Evolutionary conservation across 768 basidiomycete species (phyloP), one percentile per base, ranked within the genome.

Genomic region (Auricularia sp.): DNA sequence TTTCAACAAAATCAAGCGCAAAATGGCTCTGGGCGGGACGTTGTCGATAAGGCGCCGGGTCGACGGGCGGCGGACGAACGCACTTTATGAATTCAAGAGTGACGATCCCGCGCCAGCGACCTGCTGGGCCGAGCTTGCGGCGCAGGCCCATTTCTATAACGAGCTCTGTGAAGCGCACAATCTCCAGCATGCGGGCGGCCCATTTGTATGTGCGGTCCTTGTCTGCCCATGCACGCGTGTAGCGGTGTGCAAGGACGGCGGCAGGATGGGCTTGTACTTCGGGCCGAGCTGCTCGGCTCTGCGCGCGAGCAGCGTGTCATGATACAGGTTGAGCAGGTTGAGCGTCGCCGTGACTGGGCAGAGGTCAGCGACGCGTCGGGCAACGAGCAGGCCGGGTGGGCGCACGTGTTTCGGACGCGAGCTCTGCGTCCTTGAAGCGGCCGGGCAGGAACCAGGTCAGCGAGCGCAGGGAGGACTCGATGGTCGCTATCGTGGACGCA

Each of bases 401-500:
- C 94, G 82, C 69, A 96, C 95, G 80, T 71, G 89, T 85, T 83
- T 98, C 96, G 13, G 93, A 94, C 66, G 92, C 94, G 62, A 98
- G 79, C 75, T 98, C 95, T 58, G 94, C 94, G 81, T 98, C 95
- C 76, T 93, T 94, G 83, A 98, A 98, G 68, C 94, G 84, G 66
- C 95, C 95, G 54, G 96, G 96, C 54, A 98, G 78, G 70, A 98
- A 87, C 94, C 95, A 98, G 58, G 94, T 94, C 65, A 98, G 77
- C 45, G 93, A 94, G 68, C 93, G 82, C 68, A 98, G 76, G 34
- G 89, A 86, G 18, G 90, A 92, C 75, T 98, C 96, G 69, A 98
- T 77, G n/a, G 87, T 84, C 21, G 89, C 87, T 62, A 98, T 90
- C 24, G 90, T 86, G 1, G 88, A 85, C 29, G 90, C 86, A 76